A percentile compares a stretch with the other conserved stretches of the same genome.
Evolutionary conservation across 169 alveolate genomes (phyloP).

Genomic region (Miamiensis avidus): DNA sequence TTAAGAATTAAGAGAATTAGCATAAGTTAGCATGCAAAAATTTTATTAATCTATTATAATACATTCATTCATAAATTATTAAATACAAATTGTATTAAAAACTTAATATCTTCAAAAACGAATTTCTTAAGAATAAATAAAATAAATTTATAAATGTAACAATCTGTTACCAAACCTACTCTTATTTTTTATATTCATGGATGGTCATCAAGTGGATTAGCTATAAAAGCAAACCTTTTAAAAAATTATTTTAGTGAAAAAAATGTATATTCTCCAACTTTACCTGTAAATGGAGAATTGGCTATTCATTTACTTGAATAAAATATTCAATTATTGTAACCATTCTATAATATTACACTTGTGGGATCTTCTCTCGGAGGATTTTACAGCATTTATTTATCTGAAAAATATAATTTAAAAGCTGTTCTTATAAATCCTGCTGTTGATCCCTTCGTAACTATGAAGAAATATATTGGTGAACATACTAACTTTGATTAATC

Average conservation of each 20-base stretch:
- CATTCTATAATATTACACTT: not conserved
- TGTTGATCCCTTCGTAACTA: constrained; percentile 16
- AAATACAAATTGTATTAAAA: too few relatives aligned
- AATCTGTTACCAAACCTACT: not conserved
- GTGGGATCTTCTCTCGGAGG: constrained; percentile 19
- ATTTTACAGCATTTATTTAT: constrained; percentile 6
- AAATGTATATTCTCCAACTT: not conserved
- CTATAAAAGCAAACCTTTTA: not conserved
- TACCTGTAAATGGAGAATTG: not conserved
- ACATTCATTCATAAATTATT: too few relatives aligned
- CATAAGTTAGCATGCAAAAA: too few relatives aligned
- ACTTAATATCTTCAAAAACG: too few relatives aligned
- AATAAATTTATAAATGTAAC: not conserved
- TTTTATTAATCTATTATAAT: too few relatives aligned
- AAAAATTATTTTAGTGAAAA: not conserved
- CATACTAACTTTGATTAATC: constrained; percentile 5
- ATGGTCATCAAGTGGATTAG: not conserved
- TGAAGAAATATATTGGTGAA: constrained; percentile 15
- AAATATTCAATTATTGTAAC: not conserved
- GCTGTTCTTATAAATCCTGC: constrained; percentile 16
- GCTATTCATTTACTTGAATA: not conserved
- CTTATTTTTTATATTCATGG: not conserved
- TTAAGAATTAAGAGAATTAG: too few relatives aligned
- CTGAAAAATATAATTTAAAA: constrained; percentile 20
- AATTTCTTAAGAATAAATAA: too few relatives aligned